Evolutionary conservation across 2,329 filamentous ascomycete genomes (phyloP), one percentile per base, ranked within the genome.

Genomic region (Colletotrichum neosansevieriae): DNA sequence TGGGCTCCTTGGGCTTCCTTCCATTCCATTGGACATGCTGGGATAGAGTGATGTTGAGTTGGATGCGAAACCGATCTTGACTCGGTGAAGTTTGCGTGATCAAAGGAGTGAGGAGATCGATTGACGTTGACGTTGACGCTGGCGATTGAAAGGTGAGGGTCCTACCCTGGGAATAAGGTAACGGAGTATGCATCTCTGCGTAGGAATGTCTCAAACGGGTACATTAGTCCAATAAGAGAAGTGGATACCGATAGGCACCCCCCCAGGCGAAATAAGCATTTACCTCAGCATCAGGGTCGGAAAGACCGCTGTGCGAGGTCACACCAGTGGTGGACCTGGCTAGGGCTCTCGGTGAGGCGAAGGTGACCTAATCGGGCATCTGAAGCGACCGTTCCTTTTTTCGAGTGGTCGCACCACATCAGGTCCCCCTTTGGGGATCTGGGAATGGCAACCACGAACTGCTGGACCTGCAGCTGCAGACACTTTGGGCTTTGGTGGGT

Each of bases 371-470:
- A 51, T 64, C 64, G 53, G 60, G 64, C 36, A 44, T 64, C 42
- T 24, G 24, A 65, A 49, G n/a, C 53, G 47, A 65, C 61, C n/a
- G 49, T 65, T 56, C 61, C 54, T 54, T 49, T 49, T 68, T 68
- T 49, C 47, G 53, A 47, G n/a, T 45, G 36, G n/a, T 47, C 2
- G 45, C 40, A 45, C 24, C 24, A 45, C 24, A 34, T n/a, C 15
- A 51, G 12, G 49, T n/a, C 7, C 15, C 6, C 12, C 9, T 12
- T 36, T 38, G 34, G 34, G 34, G 5, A 11, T 12, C 9, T 38
- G 36, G 9, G 36, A 7, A 38, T 11, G 36, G 36, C 12, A 38
- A 38, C 36, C 10, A 13, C 3, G 10, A 13, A 13, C 36, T 7
- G 36, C 32, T 32, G 38, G 40, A 47, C 56, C 56, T 58, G 56